A percentile compares a stretch with the other conserved stretches of the same genome.
These are phyloP conservation scores for Sequoiadendron giganteum DNA, from an alignment of 75 land plant species.

Conservation along the genomic window DNA sequence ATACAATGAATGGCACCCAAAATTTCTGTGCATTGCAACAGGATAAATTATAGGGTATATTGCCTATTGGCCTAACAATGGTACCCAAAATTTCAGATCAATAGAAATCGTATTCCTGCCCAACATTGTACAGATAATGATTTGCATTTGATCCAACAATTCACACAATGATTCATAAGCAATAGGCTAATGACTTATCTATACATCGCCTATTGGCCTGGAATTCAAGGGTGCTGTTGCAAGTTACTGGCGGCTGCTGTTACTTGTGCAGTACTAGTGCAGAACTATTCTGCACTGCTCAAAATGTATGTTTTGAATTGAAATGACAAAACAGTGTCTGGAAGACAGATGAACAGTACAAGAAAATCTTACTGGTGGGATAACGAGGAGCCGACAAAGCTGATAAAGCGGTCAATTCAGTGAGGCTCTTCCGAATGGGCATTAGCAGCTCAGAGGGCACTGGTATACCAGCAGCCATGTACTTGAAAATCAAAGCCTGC, in stretches of 20 bases:
- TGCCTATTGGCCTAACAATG: no score
- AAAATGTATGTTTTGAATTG: not conserved
- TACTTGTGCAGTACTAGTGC: not conserved
- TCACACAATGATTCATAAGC: not conserved
- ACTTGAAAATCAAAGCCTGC: constrained; percentile 54
- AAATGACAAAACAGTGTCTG: not conserved
- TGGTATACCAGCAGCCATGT: constrained; percentile 37
- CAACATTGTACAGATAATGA: not conserved
- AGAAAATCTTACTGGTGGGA: constrained; percentile 11
- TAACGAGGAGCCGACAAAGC: constrained; percentile 28
- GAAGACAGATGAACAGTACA: not conserved
- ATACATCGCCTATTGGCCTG: not conserved
- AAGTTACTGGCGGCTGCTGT: no score
- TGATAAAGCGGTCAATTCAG: constrained; percentile 18
- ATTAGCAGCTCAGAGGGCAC: constrained; percentile 45
- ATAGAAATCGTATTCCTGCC: not conserved
- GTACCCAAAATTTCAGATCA: not conserved
- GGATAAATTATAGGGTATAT: no score
- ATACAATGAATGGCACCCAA: no score
- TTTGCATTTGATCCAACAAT: no score
- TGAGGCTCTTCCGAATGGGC: constrained; percentile 41
- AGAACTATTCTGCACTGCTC: not conserved
- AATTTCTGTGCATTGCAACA: no score
- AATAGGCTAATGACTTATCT: not conserved
- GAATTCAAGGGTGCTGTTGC: not conserved